Base-by-base conservation (phyloP, 352 stramenopile genomes). In the Aphanomyces euteiches region DNA sequence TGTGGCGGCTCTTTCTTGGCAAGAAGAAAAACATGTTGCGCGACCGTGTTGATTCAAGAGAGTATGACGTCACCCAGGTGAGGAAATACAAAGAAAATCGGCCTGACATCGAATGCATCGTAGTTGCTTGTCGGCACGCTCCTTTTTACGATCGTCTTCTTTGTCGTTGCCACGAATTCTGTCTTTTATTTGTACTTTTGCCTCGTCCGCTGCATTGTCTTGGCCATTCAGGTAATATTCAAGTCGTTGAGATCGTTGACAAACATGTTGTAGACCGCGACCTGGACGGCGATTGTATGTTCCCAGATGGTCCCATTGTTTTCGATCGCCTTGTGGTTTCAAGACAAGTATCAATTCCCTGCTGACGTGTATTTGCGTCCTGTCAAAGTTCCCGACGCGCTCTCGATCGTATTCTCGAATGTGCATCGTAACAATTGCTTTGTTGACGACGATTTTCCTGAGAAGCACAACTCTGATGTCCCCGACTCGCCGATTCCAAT, bases 1-100 rank as follows among this genome's bases (percentile, higher is more conserved):
- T 97, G 0, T 98, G 91, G 85, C 89, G 93, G 54, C 78, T 98
- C 1, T 98, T 98, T 73, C 76, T 96, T 45, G 95, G 95, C 21
- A 97, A 96, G 75, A 98, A 98, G 74, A 87, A 89, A 28, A 98
- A 98, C 61, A 77, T 98, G 10, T 67, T 98, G 34, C 85, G 93
- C 15, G 83, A 92, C 45, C 90, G 95, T 57, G 94, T 97, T 5
- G 95, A 98, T 74, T 93, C 93, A 41, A 96, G 95, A 75, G 79
- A 97, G 67, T 98, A 98, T 74, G 95, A 98, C 79, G 84, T 95
- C 12, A 92, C 87, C 60, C 87, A 97, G 78, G 80, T 87, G 59
- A 8, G 28, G 28, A 28, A 28, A 28, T 28, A 0, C 28, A 28
- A 2, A 28, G 28, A 28, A 28, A 28, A 28, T 28, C 28, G 28